Evolutionary conservation across 106 monocot species (phyloP), one percentile per base, ranked within the genome.

Genomic region (Narthecium ossifragum): DNA sequence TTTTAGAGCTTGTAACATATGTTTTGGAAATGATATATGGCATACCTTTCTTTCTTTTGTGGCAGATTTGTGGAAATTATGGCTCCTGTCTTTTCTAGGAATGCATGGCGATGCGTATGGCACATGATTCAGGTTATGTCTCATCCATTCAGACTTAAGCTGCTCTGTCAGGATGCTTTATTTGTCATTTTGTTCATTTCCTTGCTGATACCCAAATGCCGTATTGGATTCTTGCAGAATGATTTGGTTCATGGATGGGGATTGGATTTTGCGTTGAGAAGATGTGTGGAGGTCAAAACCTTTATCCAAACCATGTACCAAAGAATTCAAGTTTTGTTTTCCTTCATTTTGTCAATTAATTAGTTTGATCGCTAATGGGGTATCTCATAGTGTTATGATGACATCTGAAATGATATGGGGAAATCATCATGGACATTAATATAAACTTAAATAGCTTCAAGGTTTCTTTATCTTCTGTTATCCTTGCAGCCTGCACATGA

Each of bases 401-500:
- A n/a, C n/a, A n/a, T n/a, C n/a, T n/a, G n/a, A n/a, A n/a, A n/a
- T n/a, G n/a, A n/a, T n/a, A n/a, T n/a, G n/a, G n/a, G n/a, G n/a
- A n/a, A n/a, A n/a, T n/a, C n/a, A n/a, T n/a, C n/a, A n/a, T n/a
- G n/a, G n/a, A n/a, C n/a, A n/a, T n/a, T n/a, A n/a, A 39, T 3
- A 15, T 39, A 39, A 15, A 15, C 39, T 39, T 39, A 14, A 20
- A 47, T 47, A 17, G 20, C 18, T 49, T 49, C 21, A n/a, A n/a
- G n/a, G 3, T 24, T 49, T 24, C 5, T 24, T 49, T 24, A 4
- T 21, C 14, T 22, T 29, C 56, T 25, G 6, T 46, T 5, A 4
- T 30, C 25, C 32, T 21, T 12, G 32, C 67, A 85, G 85, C 85
- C 76, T 62, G 85, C 85, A 43, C 73, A 85, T 63, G 76, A 82